Base-by-base conservation (phyloP, 2,329 filamentous ascomycete species). In the Pseudogymnoascus sp. region DNA sequence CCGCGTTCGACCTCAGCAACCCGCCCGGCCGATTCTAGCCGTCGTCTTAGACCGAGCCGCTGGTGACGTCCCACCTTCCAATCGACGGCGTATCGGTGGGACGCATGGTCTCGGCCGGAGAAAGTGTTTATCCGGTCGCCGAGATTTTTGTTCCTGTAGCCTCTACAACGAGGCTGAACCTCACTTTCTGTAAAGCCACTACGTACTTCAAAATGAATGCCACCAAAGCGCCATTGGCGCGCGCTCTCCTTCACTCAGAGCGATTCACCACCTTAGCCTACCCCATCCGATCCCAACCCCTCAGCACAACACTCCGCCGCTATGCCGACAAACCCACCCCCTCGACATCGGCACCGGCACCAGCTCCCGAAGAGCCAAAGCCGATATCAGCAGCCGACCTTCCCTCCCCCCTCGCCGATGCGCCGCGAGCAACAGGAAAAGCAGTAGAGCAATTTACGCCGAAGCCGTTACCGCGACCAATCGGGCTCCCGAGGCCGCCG, bases 401-500 rank as follows among this genome's bases (percentile, higher is more conserved):
- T 61, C 69, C 77, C 37, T 79, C 79, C 14, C 76, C 80, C 5
- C 76, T 86, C 39, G 83, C 82, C 69, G 76, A 85, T 66, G 85
- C 85, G 5, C 85, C 85, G 10, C 79, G 84, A 67, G 79, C 80
- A 28, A 86, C 86, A 68, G 86, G 86, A 70, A 82, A 81, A 73
- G 79, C 79, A 14, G 70, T 81, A 28, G 76, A 81, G 2, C 73
- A 79, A 31, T 89, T 88, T 71, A 83, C 79, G 8, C 86, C 86
- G 4, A 82, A 80, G 70, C 82, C 81, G 16, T 77, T 90, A 45
- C 77, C 80, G 41, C 86, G 91, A 39, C 93, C 95, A 13, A 93
- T 99, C 69, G 95, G 95, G 67, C 85, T 96, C 76, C 80, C 82
- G 10, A 77, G 84, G 39, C 89, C 92, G 1, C 95, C 95, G 0